Evolutionary conservation across 345 rosid genomes (phyloP).

Genomic region (Salix udensis): DNA sequence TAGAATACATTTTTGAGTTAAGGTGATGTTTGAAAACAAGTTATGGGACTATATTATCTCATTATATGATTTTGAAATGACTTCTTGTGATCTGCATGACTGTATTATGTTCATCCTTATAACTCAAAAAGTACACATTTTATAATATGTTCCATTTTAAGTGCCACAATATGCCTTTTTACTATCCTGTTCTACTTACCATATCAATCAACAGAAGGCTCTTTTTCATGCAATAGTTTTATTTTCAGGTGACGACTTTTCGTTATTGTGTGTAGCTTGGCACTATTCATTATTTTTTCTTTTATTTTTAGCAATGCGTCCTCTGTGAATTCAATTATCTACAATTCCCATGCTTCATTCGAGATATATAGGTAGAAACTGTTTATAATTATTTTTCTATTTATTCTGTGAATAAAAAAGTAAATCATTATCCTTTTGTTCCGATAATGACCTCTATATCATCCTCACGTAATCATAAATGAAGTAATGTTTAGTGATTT

Average conservation of each 20-base stretch:
- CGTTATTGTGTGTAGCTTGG: not conserved
- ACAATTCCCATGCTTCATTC: not conserved
- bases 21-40: not conserved
- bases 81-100: not conserved
- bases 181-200: no score
- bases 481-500: not conserved
- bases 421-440: not conserved
- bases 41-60: not conserved
- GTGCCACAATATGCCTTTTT: not conserved
- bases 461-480: not conserved
- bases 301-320: not conserved
- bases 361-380: not conserved
- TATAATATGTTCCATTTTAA: not conserved
- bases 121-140: not conserved
- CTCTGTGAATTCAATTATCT: not conserved
- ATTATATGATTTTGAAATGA: not conserved
- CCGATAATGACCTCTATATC: not conserved
- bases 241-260: not conserved
- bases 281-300: not conserved
- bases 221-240: not conserved
- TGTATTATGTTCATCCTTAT: not conserved
- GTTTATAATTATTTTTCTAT: not conserved
- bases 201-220: not conserved
- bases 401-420: not conserved
- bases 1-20: not conserved